Base-by-base conservation (phyloP, 2,329 filamentous ascomycete genomes). In the Pyricularia sp. region DNA sequence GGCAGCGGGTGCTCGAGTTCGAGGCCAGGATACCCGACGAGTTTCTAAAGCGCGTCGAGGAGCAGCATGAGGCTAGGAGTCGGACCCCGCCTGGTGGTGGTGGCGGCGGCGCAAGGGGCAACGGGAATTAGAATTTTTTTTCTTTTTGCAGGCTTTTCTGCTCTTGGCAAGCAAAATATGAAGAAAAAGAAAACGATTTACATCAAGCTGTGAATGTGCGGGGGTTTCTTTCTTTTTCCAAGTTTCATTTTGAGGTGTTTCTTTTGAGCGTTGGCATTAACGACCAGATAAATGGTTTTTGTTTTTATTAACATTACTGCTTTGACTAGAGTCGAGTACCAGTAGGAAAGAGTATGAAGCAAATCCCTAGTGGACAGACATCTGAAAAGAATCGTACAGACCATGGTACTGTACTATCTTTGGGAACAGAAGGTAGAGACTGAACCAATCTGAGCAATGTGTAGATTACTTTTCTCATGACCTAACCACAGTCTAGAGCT, bases 1-100 rank as follows among this genome's bases (percentile, higher is more conserved):
- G 62, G 35, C 62, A 63, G 62, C 35, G 62, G 19, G 62, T 63
- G 8, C 62, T 63, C 24, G 62, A 63, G 40, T 63, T 63, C 16
- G 62, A 63, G 40, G 40, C 62, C 24, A 44, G 62, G 26, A 33
- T 63, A 40, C 62, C 62, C 22, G 53, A 64, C 30, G 53, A 59
- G 28, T 44, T 57, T 31, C 53, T 59, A 16, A 53, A 28, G 9
- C 53, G 62, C 24, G 53, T 59, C 30, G 31, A 64, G 28, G 44
- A 59, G 62, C 60, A 63, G 62, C 62, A 55, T 13, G 62, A 53
- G 9, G 40, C 62, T 8, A 40, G 62, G 62, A 22, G 26, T 19
- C 16, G 35, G 40, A 55, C 26, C 6, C 62, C 19, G 16, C 30
- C 62, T 31, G 62, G 49, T 2, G 62, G 35, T 44, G 61, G 28